Evolutionary conservation across 805 yeast species (phyloP).

Genomic region (Lachancea dasiensis): DNA sequence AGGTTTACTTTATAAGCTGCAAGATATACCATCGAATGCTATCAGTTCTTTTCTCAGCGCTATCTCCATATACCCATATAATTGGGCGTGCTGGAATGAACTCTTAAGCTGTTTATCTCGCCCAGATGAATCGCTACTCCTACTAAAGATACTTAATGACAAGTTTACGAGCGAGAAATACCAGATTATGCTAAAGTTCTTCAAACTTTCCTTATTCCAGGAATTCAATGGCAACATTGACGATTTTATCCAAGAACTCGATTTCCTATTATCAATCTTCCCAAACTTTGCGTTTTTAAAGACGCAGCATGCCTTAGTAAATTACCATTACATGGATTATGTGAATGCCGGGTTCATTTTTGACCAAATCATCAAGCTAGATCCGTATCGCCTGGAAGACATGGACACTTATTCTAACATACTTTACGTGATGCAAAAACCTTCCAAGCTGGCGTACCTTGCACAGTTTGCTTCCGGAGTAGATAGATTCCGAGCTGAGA

Average conservation of each 20-base stretch:
- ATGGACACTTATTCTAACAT: conserved; percentile 93
- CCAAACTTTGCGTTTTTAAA: conserved; percentile 72
- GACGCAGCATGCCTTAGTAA: conserved; percentile 75
- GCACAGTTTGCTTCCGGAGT: conserved; percentile 81
- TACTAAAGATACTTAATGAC: conserved; percentile 34
- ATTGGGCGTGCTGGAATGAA: conserved; percentile 94
- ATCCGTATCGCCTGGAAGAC: conserved; percentile 86
- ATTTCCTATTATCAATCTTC: conserved; percentile 45
- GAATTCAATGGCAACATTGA: conserved; percentile 70
- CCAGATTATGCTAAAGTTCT: conserved; percentile 44
- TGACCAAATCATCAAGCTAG: conserved; percentile 63
- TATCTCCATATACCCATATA: conserved; percentile 63
- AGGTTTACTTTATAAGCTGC: conserved; percentile 58
- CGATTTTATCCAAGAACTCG: conserved; percentile 46
- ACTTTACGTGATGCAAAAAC: conserved; percentile 87
- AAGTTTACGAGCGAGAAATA: conserved; percentile 15
- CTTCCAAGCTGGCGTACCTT: conserved; percentile 72
- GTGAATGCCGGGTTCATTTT: conserved; percentile 71
- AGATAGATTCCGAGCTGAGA: conserved; percentile 86
- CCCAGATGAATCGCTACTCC: conserved; percentile 52
- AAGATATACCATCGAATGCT: conserved; percentile 56
- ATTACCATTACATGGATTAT: conserved; percentile 83
- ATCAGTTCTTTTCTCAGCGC: conserved; percentile 56
- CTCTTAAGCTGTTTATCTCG: conserved; percentile 54
- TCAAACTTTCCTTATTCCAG: conserved; percentile 62